These are phyloP conservation scores for Cyberlindnera subsufficiens DNA, from an alignment of 805 yeast genomes.

Conservation along the genomic window DNA sequence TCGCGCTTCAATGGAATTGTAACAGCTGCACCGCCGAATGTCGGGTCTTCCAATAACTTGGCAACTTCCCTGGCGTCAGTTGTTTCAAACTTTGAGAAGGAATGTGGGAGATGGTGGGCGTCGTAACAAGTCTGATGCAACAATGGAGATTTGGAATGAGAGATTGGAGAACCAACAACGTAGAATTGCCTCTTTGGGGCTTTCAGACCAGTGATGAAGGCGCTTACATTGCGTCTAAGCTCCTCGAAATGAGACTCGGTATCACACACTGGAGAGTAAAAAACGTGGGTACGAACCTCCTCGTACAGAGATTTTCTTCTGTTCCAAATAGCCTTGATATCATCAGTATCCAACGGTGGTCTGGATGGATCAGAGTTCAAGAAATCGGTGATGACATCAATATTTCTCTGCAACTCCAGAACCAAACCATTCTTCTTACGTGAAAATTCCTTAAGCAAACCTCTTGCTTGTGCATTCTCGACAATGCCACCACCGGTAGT, in stretches of 20 bases:
- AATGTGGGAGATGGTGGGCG: slow-evolving; percentile 71
- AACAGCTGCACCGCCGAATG: slow-evolving; percentile 91
- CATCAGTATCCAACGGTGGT: slow-evolving; percentile 74
- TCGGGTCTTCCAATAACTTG: slow-evolving; percentile 39
- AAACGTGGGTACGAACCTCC: slow-evolving; percentile 72
- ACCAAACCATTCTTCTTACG: slow-evolving; percentile 55
- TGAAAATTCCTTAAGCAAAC: slow-evolving; percentile 48
- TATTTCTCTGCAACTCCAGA: slow-evolving; percentile 83
- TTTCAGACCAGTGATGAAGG: slow-evolving; percentile 61
- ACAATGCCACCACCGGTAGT: slow-evolving; percentile 98
- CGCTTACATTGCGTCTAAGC: slow-evolving; percentile 53
- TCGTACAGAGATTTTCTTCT: slow-evolving; percentile 76
- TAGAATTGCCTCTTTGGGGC: slow-evolving; percentile 47
- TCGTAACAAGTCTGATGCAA: slow-evolving; percentile 79
- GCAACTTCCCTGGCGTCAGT: slow-evolving; percentile 52
- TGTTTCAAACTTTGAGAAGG: slow-evolving; percentile 64
- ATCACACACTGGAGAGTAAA: slow-evolving; percentile 70
- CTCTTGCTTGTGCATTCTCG: slow-evolving; percentile 66
- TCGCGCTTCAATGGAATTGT: slow-evolving; percentile 91
- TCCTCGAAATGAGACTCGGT: slow-evolving; percentile 46
- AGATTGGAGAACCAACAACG: slow-evolving; percentile 76
- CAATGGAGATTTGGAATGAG: slow-evolving; percentile 85
- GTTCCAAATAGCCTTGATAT: slow-evolving; percentile 76
- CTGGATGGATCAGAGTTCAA: slow-evolving; percentile 74
- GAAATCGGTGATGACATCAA: slow-evolving; percentile 72